phyloP scores from a whole-genome alignment of 768 basidiomycete genomes.

The Russula foetens region DNA sequence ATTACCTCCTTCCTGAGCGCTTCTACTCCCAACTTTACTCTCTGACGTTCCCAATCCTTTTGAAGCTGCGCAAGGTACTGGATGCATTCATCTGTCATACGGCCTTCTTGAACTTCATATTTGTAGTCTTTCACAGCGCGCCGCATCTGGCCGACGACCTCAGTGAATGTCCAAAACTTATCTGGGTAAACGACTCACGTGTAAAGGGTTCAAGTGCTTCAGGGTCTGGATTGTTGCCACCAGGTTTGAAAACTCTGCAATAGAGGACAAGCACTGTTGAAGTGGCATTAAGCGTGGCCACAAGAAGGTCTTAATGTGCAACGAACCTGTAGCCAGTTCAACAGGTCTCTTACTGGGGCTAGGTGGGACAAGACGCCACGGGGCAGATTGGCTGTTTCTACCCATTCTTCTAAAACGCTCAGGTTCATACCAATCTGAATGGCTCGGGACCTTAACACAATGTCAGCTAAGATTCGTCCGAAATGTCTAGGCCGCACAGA shows the following conservation, averaged over 20 bases:
- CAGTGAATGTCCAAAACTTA: background rate
- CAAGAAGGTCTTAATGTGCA: background rate
- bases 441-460: constrained; percentile 58
- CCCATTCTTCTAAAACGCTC: constrained; percentile 85
- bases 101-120: constrained; percentile 87
- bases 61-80: constrained; percentile 93
- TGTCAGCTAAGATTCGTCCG: background rate
- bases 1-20: constrained; percentile 74
- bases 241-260: constrained; percentile 79
- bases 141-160: constrained; percentile 56
- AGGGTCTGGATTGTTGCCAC: constrained; percentile 86
- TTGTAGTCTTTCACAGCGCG: constrained; percentile 88
- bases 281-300: constrained; percentile 17
- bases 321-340: constrained; percentile 71
- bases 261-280: constrained; percentile 71
- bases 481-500: constrained; percentile 24
- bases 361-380: constrained; percentile 74
- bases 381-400: constrained; percentile 72
- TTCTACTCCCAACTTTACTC: constrained; percentile 81
- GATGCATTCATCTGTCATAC: constrained; percentile 91
- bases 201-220: constrained; percentile 83
- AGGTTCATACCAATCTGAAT: constrained; percentile 87
- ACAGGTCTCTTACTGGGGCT: constrained; percentile 71
- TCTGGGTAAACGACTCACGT: constrained; percentile 38
- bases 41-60: constrained; percentile 94